A percentile compares a stretch with the other conserved stretches of the same genome.
phyloP scores from a whole-genome alignment of 495 filamentous ascomycete genomes.

The Trichoderma gamsii region DNA sequence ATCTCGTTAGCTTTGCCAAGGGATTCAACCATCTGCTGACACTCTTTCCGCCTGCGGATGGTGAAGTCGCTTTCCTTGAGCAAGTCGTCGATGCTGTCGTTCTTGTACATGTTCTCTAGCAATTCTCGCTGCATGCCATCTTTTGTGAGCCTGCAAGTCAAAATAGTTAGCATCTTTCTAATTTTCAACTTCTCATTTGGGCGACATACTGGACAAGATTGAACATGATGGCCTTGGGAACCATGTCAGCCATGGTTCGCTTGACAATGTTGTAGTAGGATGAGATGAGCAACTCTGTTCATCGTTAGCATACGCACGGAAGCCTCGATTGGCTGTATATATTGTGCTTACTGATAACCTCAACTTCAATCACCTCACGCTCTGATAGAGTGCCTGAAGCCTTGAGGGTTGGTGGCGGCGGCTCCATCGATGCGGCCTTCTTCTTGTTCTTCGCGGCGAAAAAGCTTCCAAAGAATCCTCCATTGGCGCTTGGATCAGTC shows the following conservation, averaged over 20 bases:
- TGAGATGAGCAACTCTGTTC: slow-evolving; percentile 79
- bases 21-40: slow-evolving; percentile 97
- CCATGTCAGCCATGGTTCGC: slow-evolving; percentile 99
- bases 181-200: neutral
- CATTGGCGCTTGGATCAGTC: slow-evolving; percentile 47
- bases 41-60: slow-evolving; percentile 89
- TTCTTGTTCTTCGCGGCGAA: slow-evolving; percentile 99
- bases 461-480: slow-evolving; percentile 94
- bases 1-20: slow-evolving; percentile 86
- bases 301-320: slow-evolving; percentile 22
- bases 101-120: slow-evolving; percentile 95
- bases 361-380: slow-evolving; percentile 88
- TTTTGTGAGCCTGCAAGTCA: slow-evolving; percentile 69
- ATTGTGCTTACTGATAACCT: slow-evolving; percentile 83
- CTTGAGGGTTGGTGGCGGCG: slow-evolving; percentile 87
- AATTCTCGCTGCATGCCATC: slow-evolving; percentile 98
- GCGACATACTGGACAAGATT: slow-evolving; percentile 81
- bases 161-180: slow-evolving; percentile 20
- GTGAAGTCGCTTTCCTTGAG: slow-evolving; percentile 99
- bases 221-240: slow-evolving; percentile 98
- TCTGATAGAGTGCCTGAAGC: slow-evolving; percentile 88
- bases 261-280: slow-evolving; percentile 98
- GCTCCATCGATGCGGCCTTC: slow-evolving; percentile 98
- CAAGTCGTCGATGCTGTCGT: slow-evolving; percentile 80
- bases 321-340: neutral